Evolutionary conservation across 2,329 filamentous ascomycete genomes (phyloP).

Genomic region (Botrytis paeoniae): DNA sequence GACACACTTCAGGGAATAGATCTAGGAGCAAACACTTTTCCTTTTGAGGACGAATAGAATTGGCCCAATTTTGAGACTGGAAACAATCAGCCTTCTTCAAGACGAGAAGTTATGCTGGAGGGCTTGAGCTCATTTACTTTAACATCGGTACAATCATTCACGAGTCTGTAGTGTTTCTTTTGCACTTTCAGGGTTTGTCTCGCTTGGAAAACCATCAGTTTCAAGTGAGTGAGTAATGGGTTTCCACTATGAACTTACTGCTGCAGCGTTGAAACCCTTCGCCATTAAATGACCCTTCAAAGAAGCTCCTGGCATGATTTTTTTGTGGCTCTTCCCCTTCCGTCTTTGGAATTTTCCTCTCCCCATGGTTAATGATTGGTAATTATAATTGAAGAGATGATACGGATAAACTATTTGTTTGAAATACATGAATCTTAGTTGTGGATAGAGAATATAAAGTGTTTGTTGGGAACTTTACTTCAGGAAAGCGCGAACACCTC

Average conservation of each 20-base stretch:
- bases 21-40: neutral
- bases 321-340: neutral
- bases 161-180: neutral
- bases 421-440: neutral
- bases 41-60: neutral
- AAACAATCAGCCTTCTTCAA: neutral
- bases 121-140: neutral
- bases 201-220: neutral
- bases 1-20: neutral
- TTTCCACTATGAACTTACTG: neutral
- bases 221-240: neutral
- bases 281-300: neutral
- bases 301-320: neutral
- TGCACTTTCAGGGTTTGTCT: neutral
- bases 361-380: neutral
- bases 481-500: neutral
- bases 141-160: neutral
- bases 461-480: neutral
- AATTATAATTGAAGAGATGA: neutral
- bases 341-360: neutral
- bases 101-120: neutral
- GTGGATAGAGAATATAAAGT: neutral
- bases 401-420: neutral
- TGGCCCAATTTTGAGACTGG: neutral
- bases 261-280: neutral